Conservation (phyloP, 768 basidiomycete species). For the Antrodiella citrinella region DNA sequence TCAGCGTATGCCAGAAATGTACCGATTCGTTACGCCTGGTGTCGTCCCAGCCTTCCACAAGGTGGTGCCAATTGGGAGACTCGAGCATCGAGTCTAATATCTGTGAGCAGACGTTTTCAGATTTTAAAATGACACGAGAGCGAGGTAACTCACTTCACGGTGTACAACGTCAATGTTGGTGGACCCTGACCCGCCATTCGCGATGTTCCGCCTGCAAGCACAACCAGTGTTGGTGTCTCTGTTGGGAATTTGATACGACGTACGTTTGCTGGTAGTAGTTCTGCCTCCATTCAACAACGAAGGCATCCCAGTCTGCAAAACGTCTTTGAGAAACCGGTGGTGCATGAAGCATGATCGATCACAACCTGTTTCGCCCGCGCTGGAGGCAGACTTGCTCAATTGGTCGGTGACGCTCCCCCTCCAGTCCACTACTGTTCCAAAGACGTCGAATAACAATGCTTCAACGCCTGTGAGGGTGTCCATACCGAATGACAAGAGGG, state of each 20-base stretch:
- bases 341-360: no score
- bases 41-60: constrained; percentile 39
- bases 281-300: constrained; percentile 49
- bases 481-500: no score
- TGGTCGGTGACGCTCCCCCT: constrained; percentile 15
- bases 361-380: no score
- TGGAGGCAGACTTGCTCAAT: no score
- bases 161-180: constrained; percentile 49
- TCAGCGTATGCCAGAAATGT: constrained; percentile 51
- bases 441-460: constrained; percentile 24
- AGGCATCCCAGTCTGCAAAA: constrained; percentile 33
- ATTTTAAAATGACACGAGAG: neutral
- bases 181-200: constrained; percentile 38
- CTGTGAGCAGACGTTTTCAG: constrained; percentile 22
- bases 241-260: constrained; percentile 8
- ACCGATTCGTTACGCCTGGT: constrained; percentile 36
- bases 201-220: constrained; percentile 31
- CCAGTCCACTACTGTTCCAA: constrained; percentile 27
- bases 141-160: constrained; percentile 31
- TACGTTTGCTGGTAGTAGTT: constrained; percentile 44
- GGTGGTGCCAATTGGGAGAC: constrained; percentile 38
- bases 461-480: constrained; percentile 17
- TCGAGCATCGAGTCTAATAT: constrained; percentile 49
- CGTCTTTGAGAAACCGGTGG: no score
- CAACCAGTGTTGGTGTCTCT: neutral